Base-by-base conservation (phyloP, 83 land plant genomes). In the Larix sibirica region DNA sequence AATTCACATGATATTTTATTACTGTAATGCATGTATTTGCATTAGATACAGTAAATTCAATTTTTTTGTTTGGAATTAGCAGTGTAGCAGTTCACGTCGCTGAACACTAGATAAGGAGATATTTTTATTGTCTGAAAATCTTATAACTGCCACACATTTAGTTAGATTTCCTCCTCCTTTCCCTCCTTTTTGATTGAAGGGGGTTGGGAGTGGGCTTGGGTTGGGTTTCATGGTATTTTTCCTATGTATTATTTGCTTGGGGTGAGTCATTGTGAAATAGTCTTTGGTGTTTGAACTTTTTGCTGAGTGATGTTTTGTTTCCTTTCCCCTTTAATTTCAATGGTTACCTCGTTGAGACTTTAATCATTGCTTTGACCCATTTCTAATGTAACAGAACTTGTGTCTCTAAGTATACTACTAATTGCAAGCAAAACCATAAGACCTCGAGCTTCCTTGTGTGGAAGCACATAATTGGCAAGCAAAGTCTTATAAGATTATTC, bases 1-100 rank as follows among this genome's bases (percentile, higher is more conserved):
- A 33, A 44, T 10, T 47, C 12, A 44, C 28, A 47, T 23, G 42
- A 21, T 21, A n/a, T 47, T 47, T 13, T 5, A 47, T 74, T 44
- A 47, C 50, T 50, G 26, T 74, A 74, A 26, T 44, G 47, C 58
- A 23, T 74, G 21, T 47, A 44, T 47, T 74, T 74, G 78, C 78
- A 74, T 74, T 26, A 74, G 21, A 74, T 21, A 9, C 17, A 21
- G 59, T 47, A 6, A 17, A 71, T 38, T 71, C 50, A 44, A 44
- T 6, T 44, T 44, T 44, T 8, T 71, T 17, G 76, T 71, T 40
- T 71, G 47, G 23, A 40, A 38, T 21, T 74, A 16, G 9, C 23
- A 50, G 20, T 71, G 47, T 26, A 10, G 58, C 28, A 47, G 17
- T 74, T 74, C 28, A 21, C 3, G 8, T 47, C 12, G 59, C 77